Conservation (phyloP, 306 rosid genomes). For the Rosa multiflora region DNA sequence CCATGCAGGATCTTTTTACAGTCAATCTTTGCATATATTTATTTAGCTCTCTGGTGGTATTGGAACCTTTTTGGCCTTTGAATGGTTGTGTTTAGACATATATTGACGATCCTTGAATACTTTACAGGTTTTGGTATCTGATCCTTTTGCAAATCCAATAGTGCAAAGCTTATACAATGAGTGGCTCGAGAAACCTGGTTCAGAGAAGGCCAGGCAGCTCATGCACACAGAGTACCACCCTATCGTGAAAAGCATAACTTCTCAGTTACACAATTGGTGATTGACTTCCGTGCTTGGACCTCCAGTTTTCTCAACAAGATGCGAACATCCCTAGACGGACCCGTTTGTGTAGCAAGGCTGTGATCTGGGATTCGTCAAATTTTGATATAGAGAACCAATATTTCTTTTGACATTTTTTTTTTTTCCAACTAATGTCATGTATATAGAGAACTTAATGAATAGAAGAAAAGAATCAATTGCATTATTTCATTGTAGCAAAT, state of each 20-base stretch:
- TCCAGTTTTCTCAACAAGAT: not conserved
- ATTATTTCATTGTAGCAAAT: not conserved
- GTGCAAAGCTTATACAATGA: conserved; percentile 61
- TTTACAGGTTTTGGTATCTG: conserved; percentile 56
- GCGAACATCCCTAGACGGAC: not conserved
- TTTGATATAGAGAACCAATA: conserved; percentile 6
- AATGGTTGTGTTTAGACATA: conserved; percentile 12
- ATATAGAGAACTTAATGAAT: not conserved
- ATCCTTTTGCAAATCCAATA: conserved; percentile 64
- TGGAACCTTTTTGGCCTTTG: not conserved
- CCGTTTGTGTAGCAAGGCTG: not conserved
- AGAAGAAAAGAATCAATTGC: conserved; percentile 6
- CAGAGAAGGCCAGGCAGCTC: conserved; percentile 79
- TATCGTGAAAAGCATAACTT: conserved; percentile 77
- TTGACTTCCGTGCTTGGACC: not conserved
- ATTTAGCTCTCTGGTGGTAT: not conserved
- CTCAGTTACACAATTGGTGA: conserved; percentile 90
- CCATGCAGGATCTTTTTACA: not conserved
- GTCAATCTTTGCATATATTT: not conserved
- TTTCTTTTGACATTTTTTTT: not conserved
- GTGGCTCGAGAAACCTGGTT: conserved; percentile 89
- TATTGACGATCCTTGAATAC: not conserved
- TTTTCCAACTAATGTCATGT: not conserved
- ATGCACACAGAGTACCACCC: conserved; percentile 82
- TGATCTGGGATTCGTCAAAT: conserved; percentile 4